Base-by-base conservation (phyloP, 257 asterid species). In the Coffea eugenioides region DNA sequence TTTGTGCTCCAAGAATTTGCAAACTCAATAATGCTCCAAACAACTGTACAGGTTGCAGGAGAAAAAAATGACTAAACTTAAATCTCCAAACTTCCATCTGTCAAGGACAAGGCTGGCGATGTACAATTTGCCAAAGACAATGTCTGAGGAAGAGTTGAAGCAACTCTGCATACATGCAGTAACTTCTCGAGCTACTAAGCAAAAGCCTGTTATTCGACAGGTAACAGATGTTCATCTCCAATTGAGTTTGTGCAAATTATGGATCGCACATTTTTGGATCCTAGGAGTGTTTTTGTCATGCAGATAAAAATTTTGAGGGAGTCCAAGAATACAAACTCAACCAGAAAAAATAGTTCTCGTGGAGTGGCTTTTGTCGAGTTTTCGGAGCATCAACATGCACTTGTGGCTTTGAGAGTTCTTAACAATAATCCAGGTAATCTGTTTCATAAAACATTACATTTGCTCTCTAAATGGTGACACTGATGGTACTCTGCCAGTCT, bases 381-480 rank as follows among this genome's bases (percentile, higher is more conserved):
- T 90, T 85, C 94, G 3, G 99, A 96, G 89, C 99, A 96, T 87
- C 92, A 96, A 83, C 99, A 96, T 79, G 97, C 99, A 74, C 97
- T 96, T 56, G 99, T 96, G 80, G 99, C 99, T 82, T 84, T 96
- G 79, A 88, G 99, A 89, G 98, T 96, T 86, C 96, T 96, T 23
- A 96, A 96, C 75, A 96, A 96, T 76, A 94, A 91, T 87, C 99
- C 99, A 43, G 97, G 99, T 94, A 71, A 82, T 64, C 54, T 49
- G 15, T 49, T 54, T 69, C 48, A 11, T 21, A 54, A 76, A 21
- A 66, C 52, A 6, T 45, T 6, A 14, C 68, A 77, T 41, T 68
- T 15, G 21, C 39, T 21, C 25, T 25, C 18, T 54, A 75, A 43
- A n/a, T 71, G 15, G 4, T 77, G 70, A 67, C 43, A 39, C 27